Evolutionary conservation across 169 alveolate genomes (phyloP), one percentile per base, ranked within the genome.

Genomic region (Fabrea salina): DNA sequence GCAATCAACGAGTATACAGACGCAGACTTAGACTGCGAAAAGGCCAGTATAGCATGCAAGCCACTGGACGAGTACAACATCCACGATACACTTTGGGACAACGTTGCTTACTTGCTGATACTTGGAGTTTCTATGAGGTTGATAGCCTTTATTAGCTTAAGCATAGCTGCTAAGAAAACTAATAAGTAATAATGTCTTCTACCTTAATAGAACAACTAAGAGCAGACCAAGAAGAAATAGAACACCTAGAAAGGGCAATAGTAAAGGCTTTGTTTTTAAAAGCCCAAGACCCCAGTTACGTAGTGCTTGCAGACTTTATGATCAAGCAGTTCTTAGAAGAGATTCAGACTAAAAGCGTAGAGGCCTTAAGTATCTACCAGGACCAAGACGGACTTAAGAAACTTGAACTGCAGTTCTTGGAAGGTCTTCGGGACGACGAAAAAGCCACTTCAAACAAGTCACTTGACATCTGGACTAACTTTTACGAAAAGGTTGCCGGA

Each of bases 381-480:
- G 96, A 91, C 59, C 50, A 87, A 77, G 92, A 91, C 56, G 95
- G 89, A 80, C 85, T 86, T 79, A 64, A 30, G 19, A 32, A 40
- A 37, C 30, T 13, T 2, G 75, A 64, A 64, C 35, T 64, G 11
- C 37, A 19, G 25, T 35, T 64, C 37, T 33, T 64, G 19, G 75
- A 64, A 64, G 89, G 84, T 53, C 75, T 87, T 32, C 78, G 91
- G 47, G 59, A 80, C n/a, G 96, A 95, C 0, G 75, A 87, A 68
- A 39, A 77, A 40, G 85, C 83, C 79, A 84, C 87, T 39, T 37
- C 79, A 54, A 84, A 81, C 5, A 81, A 87, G 67, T 51, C 84
- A 64, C 81, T 82, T 27, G 96, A 91, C 80, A 92, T 91, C 27
- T 91, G 96, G 96, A 79, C 83, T 6, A 93, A 93, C 70, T 93